These are phyloP conservation scores for Spathaspora boniae DNA, from an alignment of 805 yeast genomes.

Conservation along the genomic window DNA sequence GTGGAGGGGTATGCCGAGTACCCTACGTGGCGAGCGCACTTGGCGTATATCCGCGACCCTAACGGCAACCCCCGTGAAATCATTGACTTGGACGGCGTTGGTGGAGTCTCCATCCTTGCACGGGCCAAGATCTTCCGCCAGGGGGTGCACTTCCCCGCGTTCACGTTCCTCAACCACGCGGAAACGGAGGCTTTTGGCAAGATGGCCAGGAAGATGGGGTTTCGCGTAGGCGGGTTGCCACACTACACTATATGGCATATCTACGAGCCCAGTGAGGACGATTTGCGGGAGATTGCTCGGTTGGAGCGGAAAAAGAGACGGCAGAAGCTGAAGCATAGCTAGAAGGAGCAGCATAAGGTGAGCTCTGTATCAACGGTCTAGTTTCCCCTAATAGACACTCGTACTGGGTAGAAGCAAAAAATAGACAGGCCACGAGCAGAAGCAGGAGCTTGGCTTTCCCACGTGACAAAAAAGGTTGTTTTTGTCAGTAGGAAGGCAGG, in stretches of 20 bases:
- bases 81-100: conserved; percentile 79
- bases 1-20: conserved; percentile 88
- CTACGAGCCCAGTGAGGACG: conserved; percentile 86
- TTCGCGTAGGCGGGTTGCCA: conserved; percentile 81
- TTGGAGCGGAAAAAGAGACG: conserved; percentile 66
- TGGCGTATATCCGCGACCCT: conserved; percentile 65
- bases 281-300: conserved; percentile 63
- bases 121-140: conserved; percentile 70
- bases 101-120: conserved; percentile 80
- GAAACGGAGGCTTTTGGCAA: conserved; percentile 88
- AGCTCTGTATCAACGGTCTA: background rate
- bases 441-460: too few species aligned
- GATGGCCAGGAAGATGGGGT: conserved; percentile 76
- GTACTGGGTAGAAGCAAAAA: too few species aligned
- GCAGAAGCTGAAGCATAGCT: conserved; percentile 16
- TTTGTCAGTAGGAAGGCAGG: conserved; percentile 50
- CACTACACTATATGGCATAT: conserved; percentile 91
- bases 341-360: conserved; percentile 6
- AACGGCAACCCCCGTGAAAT: conserved; percentile 60
- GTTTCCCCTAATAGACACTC: too few species aligned
- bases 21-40: conserved; percentile 81
- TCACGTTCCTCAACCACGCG: conserved; percentile 79
- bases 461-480: conserved; percentile 4
- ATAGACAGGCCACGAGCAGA: too few species aligned
- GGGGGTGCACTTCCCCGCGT: conserved; percentile 84